These are phyloP conservation scores for Setomelanomma holmii DNA, from an alignment of 2,329 filamentous ascomycete species.

Conservation along the genomic window DNA sequence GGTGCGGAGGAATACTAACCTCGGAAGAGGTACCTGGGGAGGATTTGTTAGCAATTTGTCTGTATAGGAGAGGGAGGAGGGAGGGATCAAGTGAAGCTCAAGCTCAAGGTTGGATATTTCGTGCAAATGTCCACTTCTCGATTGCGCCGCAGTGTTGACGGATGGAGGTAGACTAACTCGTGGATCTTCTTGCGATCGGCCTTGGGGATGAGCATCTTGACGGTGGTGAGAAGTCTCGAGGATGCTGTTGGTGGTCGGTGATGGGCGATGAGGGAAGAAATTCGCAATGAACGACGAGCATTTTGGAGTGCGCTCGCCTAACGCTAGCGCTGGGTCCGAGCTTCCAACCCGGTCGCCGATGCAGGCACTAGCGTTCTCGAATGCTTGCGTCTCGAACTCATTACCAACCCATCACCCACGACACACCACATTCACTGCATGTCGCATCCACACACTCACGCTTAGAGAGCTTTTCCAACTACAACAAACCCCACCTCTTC, in stretches of 20 bases:
- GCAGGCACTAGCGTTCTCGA: too few relatives aligned
- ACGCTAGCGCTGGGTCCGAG: constrained; percentile 7
- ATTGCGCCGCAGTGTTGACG: constrained; percentile 26
- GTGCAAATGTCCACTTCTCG: constrained; percentile 35
- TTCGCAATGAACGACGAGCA: constrained; percentile 13
- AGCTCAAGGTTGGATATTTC: constrained; percentile 39
- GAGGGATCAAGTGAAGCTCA: constrained; percentile 25
- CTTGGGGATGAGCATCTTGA: constrained; percentile 92
- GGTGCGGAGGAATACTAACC: constrained; percentile 46
- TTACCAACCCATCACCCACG: not conserved
- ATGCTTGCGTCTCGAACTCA: not conserved
- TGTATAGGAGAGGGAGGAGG: constrained; percentile 7
- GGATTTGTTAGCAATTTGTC: constrained; percentile 30
- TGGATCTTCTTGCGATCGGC: constrained; percentile 99
- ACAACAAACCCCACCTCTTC: not conserved
- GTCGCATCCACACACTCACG: not conserved
- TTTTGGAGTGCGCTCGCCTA: constrained; percentile 20
- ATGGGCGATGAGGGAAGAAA: constrained; percentile 27
- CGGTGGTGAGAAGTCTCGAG: constrained; percentile 40
- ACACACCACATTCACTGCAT: not conserved
- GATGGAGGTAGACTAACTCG: constrained; percentile 78
- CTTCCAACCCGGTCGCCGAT: too few relatives aligned
- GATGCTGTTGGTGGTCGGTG: constrained; percentile 28
- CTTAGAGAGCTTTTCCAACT: not conserved
- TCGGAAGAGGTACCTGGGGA: constrained; percentile 51